A percentile compares a stretch with the other conserved stretches of the same genome.
These are phyloP conservation scores for Paraphaeosphaeria sporulosa DNA, from an alignment of 2,329 filamentous ascomycete genomes.

Conservation along the genomic window DNA sequence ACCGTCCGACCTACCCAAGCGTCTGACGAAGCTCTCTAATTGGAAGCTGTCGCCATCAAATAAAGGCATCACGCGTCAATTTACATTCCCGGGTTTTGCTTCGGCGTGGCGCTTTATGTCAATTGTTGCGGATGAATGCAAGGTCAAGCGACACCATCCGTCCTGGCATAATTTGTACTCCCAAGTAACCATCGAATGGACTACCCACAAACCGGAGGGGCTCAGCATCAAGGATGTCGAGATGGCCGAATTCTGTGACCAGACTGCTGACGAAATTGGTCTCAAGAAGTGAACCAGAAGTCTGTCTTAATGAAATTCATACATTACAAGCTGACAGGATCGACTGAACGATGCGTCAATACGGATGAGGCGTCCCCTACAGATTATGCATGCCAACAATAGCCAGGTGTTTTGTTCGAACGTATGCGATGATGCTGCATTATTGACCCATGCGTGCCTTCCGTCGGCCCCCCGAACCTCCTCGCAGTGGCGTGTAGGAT, in stretches of 20 bases:
- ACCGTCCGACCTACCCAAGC: conserved; percentile 35
- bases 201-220: conserved; percentile 45
- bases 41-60: conserved; percentile 36
- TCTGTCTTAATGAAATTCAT: not conserved
- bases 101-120: conserved; percentile 46
- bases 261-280: conserved; percentile 37
- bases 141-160: conserved; percentile 42
- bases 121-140: conserved; percentile 43
- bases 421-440: not conserved
- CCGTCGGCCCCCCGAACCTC: not conserved
- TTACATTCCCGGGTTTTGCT: conserved; percentile 39
- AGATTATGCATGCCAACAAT: not conserved
- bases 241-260: conserved; percentile 48
- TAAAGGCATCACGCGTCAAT: conserved; percentile 38
- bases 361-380: too few relatives aligned
- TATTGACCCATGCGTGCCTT: not conserved
- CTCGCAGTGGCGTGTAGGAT: not conserved
- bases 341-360: not conserved
- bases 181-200: conserved; percentile 44
- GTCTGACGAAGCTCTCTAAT: conserved; percentile 30
- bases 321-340: not conserved
- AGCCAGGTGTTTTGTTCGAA: not conserved
- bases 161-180: conserved; percentile 47
- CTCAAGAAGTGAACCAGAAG: conserved; percentile 16
- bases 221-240: conserved; percentile 45